phyloP scores from a whole-genome alignment of 805 yeast species.

The Lipomyces lipofer region DNA sequence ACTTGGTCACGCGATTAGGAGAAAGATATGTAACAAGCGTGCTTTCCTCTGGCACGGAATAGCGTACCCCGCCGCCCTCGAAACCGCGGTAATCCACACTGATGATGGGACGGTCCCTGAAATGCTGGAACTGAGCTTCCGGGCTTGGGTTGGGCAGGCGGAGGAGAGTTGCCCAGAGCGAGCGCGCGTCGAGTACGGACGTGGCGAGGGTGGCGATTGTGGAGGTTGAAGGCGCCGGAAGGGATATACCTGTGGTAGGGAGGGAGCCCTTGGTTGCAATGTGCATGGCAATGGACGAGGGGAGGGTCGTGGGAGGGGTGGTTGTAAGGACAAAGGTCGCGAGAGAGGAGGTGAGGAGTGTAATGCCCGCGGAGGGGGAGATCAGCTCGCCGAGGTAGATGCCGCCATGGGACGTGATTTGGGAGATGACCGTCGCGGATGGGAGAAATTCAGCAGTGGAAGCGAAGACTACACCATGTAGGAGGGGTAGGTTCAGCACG shows the following conservation, averaged over 20 bases:
- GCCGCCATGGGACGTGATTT: conserved; percentile 22
- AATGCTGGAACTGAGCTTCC: conserved; percentile 13
- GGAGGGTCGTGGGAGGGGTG: not conserved
- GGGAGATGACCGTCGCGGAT: conserved; percentile 18
- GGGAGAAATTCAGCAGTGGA: conserved; percentile 21
- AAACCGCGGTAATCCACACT: conserved; percentile 28
- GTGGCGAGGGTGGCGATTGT: conserved; percentile 26
- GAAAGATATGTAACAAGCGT: too few relatives aligned
- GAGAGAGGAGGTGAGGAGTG: conserved; percentile 6
- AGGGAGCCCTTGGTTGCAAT: conserved; percentile 23
- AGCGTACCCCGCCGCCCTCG: conserved; percentile 23
- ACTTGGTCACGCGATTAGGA: too few relatives aligned
- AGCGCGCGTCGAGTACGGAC: conserved; percentile 27
- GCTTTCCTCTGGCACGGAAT: conserved; percentile 8
- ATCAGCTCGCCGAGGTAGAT: conserved; percentile 16
- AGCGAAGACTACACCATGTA: conserved; percentile 30
- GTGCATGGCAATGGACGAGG: conserved; percentile 15
- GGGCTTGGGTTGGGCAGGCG: conserved; percentile 12
- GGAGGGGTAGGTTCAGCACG: conserved; percentile 17
- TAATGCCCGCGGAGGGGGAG: conserved; percentile 5
- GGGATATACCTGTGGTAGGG: conserved; percentile 25
- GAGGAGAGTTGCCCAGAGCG: conserved; percentile 30
- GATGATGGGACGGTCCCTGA: conserved; percentile 26
- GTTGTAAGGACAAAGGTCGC: conserved; percentile 21
- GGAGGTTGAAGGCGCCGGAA: conserved; percentile 26